Conservation (phyloP, 768 basidiomycete genomes). For the Gyrodon lividus region DNA sequence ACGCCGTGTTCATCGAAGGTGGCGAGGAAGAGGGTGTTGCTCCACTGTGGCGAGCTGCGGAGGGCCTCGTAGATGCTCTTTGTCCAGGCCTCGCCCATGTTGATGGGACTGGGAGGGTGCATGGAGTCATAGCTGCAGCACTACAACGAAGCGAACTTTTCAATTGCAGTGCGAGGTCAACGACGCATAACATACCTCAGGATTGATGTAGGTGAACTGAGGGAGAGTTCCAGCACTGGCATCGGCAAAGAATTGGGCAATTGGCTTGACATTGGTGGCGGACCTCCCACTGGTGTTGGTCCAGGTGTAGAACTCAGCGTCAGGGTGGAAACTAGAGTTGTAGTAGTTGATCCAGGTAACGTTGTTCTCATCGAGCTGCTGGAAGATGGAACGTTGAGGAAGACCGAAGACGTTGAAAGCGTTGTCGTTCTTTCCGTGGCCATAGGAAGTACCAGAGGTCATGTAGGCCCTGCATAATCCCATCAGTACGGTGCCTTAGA, state of each 20-base stretch:
- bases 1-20: conserved; percentile 30
- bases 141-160: background rate
- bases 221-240: conserved; percentile 23
- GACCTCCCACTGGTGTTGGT: conserved; percentile 16
- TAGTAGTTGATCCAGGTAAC: conserved; percentile 27
- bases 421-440: conserved; percentile 19
- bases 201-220: conserved; percentile 27
- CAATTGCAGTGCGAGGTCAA: background rate
- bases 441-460: conserved; percentile 26
- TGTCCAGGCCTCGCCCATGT: conserved; percentile 25
- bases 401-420: conserved; percentile 19
- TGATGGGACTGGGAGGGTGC: conserved; percentile 27
- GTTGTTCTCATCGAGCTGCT: conserved; percentile 26
- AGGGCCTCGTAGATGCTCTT: conserved; percentile 25
- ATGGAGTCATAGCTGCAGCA: conserved; percentile 26
- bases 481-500: background rate
- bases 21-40: conserved; percentile 17
- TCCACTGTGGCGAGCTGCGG: conserved; percentile 25
- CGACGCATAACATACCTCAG: conserved; percentile 16
- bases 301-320: conserved; percentile 23
- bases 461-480: conserved; percentile 18
- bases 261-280: conserved; percentile 15
- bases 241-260: conserved; percentile 18
- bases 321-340: conserved; percentile 28
- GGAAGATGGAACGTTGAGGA: conserved; percentile 28